Evolutionary conservation across 2,329 filamentous ascomycete genomes (phyloP).

Genomic region (Aspergillaceae sp.): DNA sequence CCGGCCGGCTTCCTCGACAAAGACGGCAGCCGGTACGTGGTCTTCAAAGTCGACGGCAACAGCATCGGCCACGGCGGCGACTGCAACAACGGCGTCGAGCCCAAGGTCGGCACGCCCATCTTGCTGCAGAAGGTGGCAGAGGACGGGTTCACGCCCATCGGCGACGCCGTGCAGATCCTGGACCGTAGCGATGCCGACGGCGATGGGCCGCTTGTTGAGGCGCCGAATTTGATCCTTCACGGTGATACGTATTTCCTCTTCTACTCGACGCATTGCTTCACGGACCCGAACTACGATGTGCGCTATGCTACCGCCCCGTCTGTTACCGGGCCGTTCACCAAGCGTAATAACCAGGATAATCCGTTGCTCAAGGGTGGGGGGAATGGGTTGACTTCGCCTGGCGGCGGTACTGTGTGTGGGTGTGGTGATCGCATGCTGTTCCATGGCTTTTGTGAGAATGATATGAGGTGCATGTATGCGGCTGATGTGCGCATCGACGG

Average conservation of each 20-base stretch:
- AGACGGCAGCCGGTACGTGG: slow-evolving; percentile 48
- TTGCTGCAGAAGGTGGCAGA: slow-evolving; percentile 32
- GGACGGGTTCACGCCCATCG: slow-evolving; percentile 47
- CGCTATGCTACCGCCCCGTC: slow-evolving; percentile 46
- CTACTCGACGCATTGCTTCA: slow-evolving; percentile 54
- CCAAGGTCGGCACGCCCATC: slow-evolving; percentile 29
- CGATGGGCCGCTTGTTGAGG: slow-evolving; percentile 56
- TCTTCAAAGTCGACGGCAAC: slow-evolving; percentile 62
- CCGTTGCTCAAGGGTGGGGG: slow-evolving; percentile 25
- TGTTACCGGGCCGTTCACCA: slow-evolving; percentile 31
- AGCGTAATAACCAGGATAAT: slow-evolving; percentile 17
- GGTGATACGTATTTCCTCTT: slow-evolving; percentile 50
- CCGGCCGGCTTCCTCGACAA: slow-evolving; percentile 51
- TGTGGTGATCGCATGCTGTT: slow-evolving; percentile 26
- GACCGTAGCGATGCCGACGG: slow-evolving; percentile 56
- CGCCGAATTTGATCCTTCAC: slow-evolving; percentile 45
- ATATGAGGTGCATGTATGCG: slow-evolving; percentile 22
- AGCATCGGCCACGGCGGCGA: slow-evolving; percentile 40
- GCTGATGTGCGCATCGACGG: slow-evolving; percentile 18
- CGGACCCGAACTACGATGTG: slow-evolving; percentile 48
- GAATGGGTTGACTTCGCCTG: slow-evolving; percentile 22
- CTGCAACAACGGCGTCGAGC: slow-evolving; percentile 39
- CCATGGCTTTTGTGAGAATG: slow-evolving; percentile 22
- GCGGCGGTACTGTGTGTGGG: slow-evolving; percentile 23
- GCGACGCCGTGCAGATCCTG: slow-evolving; percentile 47